Percentiles rank a stretch among this genome's conserved stretches.
Conservation (phyloP, 164 flowering plant species). For the Aristolochia californica region DNA sequence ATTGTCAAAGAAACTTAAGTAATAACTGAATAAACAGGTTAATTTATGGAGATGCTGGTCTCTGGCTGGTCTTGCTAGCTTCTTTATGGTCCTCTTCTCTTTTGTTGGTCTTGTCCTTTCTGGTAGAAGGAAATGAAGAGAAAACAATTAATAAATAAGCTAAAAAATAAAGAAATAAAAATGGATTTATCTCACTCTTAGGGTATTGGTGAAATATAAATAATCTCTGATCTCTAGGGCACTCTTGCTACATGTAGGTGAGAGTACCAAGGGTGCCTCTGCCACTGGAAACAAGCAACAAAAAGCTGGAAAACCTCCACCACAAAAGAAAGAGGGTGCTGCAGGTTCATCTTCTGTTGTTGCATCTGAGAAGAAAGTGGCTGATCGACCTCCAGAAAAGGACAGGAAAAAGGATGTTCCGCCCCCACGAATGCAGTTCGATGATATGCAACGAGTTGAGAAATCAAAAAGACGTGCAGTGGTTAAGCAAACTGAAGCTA, state of each 20-base stretch:
- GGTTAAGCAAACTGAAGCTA: slow-evolving; percentile 80
- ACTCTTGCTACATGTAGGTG: neutral
- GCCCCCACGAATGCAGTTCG: slow-evolving; percentile 73
- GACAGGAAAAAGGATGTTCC: slow-evolving; percentile 84
- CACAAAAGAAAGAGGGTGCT: slow-evolving; percentile 40
- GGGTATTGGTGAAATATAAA: no score
- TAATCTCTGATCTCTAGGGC: no score
- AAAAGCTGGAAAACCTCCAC: slow-evolving; percentile 37
- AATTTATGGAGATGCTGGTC: no score
- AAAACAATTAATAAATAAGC: no score
- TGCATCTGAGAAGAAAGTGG: slow-evolving; percentile 50
- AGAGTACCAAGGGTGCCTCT: slow-evolving; percentile 29
- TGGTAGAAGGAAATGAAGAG: no score
- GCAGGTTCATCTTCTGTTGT: slow-evolving; percentile 30
- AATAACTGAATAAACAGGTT: no score
- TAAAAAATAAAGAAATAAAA: no score
- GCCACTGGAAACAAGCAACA: slow-evolving; percentile 34
- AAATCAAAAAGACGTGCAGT: slow-evolving; percentile 86
- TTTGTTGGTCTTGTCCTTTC: neutral
- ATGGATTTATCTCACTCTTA: no score
- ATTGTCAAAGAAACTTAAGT: no score
- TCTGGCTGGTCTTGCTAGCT: neutral
- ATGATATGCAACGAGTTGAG: slow-evolving; percentile 68
- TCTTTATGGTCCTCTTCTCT: neutral
- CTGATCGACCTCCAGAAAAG: slow-evolving; percentile 62